Conservation (phyloP, 345 rosid genomes). For the Firmiana major region DNA sequence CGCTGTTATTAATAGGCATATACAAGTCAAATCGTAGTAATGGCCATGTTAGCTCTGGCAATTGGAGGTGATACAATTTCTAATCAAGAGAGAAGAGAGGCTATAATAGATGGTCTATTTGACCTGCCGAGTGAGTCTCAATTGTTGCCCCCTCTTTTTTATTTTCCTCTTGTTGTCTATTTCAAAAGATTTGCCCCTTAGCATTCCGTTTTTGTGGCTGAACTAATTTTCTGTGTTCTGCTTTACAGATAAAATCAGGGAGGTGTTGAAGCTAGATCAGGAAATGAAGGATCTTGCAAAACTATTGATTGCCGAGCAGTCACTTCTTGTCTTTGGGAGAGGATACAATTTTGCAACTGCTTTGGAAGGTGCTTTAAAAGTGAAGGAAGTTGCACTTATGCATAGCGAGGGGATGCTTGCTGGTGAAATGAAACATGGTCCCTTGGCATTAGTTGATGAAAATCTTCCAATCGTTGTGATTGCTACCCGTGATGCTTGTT, state of each 20-base stretch:
- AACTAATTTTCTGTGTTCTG: not conserved
- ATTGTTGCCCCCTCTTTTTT: not conserved
- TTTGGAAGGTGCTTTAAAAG: constrained; percentile 90
- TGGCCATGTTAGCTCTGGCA: constrained; percentile 92
- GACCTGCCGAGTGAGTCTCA: constrained; percentile 72
- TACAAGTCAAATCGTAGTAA: constrained; percentile 92
- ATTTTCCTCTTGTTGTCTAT: not conserved
- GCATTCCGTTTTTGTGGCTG: not conserved
- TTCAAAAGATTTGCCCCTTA: not conserved
- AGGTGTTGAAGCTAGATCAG: constrained; percentile 75
- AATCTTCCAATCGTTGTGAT: constrained; percentile 80
- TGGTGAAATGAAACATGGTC: constrained; percentile 99
- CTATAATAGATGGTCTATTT: constrained; percentile 80
- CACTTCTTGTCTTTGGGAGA: constrained; percentile 92
- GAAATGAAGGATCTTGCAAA: constrained; percentile 89
- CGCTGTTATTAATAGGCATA: constrained; percentile 51
- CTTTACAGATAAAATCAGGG: constrained; percentile 67
- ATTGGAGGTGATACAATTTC: constrained; percentile 83
- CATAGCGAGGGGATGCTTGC: constrained; percentile 98
- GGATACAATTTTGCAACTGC: constrained; percentile 91
- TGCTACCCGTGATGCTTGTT: constrained; percentile 87
- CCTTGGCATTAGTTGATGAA: constrained; percentile 94
- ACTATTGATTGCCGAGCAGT: constrained; percentile 70
- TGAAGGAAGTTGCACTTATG: constrained; percentile 96
- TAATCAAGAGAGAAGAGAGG: constrained; percentile 73